These are phyloP conservation scores for Neocallimastix lanati DNA, from an alignment of 192 early-diverging fungal species.

Conservation along the genomic window DNA sequence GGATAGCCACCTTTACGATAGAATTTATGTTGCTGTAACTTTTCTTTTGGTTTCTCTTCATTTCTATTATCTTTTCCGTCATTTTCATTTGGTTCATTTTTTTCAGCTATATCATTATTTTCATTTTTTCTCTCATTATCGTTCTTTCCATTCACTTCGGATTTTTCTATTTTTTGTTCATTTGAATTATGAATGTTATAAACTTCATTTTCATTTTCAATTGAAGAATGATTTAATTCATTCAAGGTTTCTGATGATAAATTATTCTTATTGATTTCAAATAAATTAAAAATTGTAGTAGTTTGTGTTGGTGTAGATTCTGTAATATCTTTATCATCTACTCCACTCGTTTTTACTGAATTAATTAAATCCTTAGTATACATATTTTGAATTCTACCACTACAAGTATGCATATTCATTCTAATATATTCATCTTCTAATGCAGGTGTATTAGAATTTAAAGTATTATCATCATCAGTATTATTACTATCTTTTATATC, in stretches of 20 bases:
- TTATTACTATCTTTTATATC: neutral
- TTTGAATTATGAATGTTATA: too few relatives aligned
- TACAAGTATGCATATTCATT: neutral
- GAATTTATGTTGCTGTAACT: too few relatives aligned
- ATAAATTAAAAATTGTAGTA: neutral
- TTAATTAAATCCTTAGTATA: neutral
- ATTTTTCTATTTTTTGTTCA: neutral
- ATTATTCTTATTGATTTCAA: neutral
- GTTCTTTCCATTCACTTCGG: neutral
- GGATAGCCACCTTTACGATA: too few relatives aligned
- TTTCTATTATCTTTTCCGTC: too few relatives aligned
- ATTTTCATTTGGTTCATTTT: too few relatives aligned
- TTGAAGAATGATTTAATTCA: neutral
- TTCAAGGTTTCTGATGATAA: neutral
- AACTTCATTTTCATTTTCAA: neutral
- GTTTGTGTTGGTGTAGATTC: neutral
- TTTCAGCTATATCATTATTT: too few relatives aligned
- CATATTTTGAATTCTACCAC: neutral
- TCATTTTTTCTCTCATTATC: neutral
- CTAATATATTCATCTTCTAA: neutral
- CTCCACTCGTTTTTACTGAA: neutral
- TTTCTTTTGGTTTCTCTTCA: too few relatives aligned
- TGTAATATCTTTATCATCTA: neutral
- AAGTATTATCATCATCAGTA: neutral
- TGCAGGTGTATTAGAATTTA: neutral